Evolutionary conservation across 805 yeast genomes (phyloP), one percentile per base, ranked within the genome.

Genomic region (Saturnispora gosingensis): DNA sequence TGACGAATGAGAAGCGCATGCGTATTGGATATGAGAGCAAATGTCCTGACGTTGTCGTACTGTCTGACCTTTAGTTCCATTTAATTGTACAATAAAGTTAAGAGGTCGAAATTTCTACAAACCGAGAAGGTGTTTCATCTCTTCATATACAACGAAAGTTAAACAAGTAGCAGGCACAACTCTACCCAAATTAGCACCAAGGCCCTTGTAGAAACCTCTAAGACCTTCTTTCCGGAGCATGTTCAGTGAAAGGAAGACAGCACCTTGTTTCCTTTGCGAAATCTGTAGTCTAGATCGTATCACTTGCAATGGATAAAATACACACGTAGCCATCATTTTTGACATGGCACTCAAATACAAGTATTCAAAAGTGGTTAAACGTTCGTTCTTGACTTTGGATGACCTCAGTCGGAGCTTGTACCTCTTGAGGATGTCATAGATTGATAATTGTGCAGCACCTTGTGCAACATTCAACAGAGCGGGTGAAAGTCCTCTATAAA

Each of bases 111-210:
- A 18, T 38, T 38, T 38, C 47, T 45, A 44, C 32, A 45, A 45
- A 45, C 43, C 32, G 18, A 64, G 60, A 18, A 57, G 43, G 43
- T 61, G 62, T 48, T 69, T 75, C 56, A 78, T 70, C 39, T 76
- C 72, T 63, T 93, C 99, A 61, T 93, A 93, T 5, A 85, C 85
- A 5, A 85, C 72, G 63, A 93, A 88, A 0, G 98, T 93, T 11
- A 90, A 77, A 62, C 96, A 86, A 4, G 97, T 90, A 1, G 97
- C 89, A 0, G 99, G 99, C 4, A 93, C 74, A 0, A 91, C 96
- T 45, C 98, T 72, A 1, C 86, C 53, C 16, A 91, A 62, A 56
- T 89, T 90, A 1, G 96, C 84, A 2, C 80, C 68, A 16, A 93
- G 66, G 0, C 99, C 99, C 58, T 85, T 83, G 65, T 93, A 93